Evolutionary conservation across 139 green algal genomes (phyloP).

Genomic region (Ettlia oleoabundans): DNA sequence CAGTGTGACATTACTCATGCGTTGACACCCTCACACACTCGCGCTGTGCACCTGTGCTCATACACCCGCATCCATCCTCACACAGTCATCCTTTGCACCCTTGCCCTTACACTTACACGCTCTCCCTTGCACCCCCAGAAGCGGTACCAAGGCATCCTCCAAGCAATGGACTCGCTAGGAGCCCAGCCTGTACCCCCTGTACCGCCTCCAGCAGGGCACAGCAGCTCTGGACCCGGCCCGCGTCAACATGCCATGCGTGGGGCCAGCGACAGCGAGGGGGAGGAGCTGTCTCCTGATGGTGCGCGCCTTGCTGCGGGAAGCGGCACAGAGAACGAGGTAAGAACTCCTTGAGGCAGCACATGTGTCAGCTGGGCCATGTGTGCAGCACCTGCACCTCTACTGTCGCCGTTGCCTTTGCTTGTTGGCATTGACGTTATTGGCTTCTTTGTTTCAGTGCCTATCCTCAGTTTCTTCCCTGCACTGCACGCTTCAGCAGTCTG

Average conservation of each 20-base stretch:
- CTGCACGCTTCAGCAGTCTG: neutral
- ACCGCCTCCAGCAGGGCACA: neutral
- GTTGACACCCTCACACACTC: no score
- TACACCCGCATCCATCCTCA: no score
- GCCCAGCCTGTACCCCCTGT: neutral
- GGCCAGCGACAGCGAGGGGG: slow-evolving; percentile 5
- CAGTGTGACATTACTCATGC: no score
- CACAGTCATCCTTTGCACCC: no score
- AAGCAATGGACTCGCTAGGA: slow-evolving; percentile 9
- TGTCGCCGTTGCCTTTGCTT: neutral
- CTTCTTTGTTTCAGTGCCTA: neutral
- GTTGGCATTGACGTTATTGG: no score
- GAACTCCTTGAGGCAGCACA: neutral
- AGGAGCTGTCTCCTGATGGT: neutral
- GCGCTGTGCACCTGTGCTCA: no score
- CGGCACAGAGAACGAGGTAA: neutral
- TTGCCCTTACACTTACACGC: no score
- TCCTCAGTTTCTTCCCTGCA: neutral
- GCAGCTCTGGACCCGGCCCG: no score
- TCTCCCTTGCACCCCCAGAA: neutral
- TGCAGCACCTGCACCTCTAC: neutral
- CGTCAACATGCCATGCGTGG: no score
- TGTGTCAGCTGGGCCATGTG: no score
- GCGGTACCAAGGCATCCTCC: slow-evolving; percentile 18
- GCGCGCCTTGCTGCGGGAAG: neutral